Conservation (phyloP, 1,284 basidiomycete genomes). For the Papiliotrema terrestris region DNA sequence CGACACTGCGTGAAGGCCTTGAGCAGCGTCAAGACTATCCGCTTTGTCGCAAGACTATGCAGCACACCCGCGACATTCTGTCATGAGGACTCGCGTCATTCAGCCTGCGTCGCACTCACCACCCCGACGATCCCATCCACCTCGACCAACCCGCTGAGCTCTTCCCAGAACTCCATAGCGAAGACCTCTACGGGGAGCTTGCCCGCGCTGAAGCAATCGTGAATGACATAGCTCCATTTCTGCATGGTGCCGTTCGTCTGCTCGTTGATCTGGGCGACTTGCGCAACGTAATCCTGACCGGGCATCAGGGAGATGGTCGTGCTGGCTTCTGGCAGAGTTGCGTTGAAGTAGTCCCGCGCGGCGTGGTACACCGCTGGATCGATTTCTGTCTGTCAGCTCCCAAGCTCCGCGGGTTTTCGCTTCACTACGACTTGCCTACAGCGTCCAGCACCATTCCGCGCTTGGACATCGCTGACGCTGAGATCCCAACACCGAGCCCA, state of each 20-base stretch:
- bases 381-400: slow-evolving; percentile 66
- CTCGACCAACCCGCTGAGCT: slow-evolving; percentile 62
- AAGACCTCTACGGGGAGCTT: slow-evolving; percentile 76
- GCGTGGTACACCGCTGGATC: slow-evolving; percentile 83
- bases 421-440: slow-evolving; percentile 24
- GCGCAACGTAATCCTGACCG: slow-evolving; percentile 62
- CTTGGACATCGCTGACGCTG: slow-evolving; percentile 65
- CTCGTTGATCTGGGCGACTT: slow-evolving; percentile 35
- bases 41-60: slow-evolving; percentile 60
- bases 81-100: slow-evolving; percentile 6
- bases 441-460: slow-evolving; percentile 57
- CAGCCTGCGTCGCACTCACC: slow-evolving; percentile 53
- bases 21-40: slow-evolving; percentile 66
- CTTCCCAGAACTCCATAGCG: slow-evolving; percentile 74
- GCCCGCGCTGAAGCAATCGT: slow-evolving; percentile 90
- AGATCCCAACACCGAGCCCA: slow-evolving; percentile 79
- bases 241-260: slow-evolving; percentile 28
- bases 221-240: slow-evolving; percentile 71
- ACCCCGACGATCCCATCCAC: slow-evolving; percentile 72
- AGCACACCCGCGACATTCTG: slow-evolving; percentile 71
- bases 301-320: slow-evolving; percentile 66
- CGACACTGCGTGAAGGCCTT: slow-evolving; percentile 69
- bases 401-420: too few species aligned
- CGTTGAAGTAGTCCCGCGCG: slow-evolving; percentile 69
- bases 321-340: slow-evolving; percentile 59